These are phyloP conservation scores for Antitrichia curtipendula DNA, from an alignment of 225 moss, liverwort and hornwort genomes.

Conservation along the genomic window DNA sequence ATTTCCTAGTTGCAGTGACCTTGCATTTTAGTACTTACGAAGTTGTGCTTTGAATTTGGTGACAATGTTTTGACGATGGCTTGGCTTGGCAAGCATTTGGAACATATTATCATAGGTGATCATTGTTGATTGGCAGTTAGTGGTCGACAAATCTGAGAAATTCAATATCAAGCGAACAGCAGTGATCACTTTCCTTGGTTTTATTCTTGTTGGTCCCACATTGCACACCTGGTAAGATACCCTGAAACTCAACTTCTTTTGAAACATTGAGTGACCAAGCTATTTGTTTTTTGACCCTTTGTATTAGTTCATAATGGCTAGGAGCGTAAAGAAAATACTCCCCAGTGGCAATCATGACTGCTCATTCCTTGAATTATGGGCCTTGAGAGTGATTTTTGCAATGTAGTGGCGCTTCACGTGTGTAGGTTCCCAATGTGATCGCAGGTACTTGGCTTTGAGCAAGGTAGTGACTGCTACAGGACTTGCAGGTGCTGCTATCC, in stretches of 20 bases:
- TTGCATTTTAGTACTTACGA: background rate
- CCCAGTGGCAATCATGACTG: background rate
- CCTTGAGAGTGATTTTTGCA: background rate
- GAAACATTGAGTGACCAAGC: background rate
- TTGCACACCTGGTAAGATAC: constrained; percentile 41
- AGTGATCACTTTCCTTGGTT: constrained; percentile 39
- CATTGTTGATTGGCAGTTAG: constrained; percentile 27
- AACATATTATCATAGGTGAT: background rate
- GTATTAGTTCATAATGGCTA: background rate
- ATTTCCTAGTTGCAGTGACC: background rate
- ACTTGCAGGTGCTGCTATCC: constrained; percentile 35
- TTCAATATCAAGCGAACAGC: constrained; percentile 32
- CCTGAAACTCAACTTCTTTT: background rate
- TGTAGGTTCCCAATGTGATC: background rate
- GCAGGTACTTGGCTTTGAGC: constrained; percentile 49
- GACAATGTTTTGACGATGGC: background rate
- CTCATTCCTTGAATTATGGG: background rate
- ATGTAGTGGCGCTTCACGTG: background rate
- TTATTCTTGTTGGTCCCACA: constrained; percentile 45
- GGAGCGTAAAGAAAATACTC: background rate
- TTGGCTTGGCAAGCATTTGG: background rate
- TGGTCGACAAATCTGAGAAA: constrained; percentile 31
- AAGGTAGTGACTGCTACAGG: constrained; percentile 48
- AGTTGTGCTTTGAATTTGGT: background rate
- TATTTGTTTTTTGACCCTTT: background rate